These are phyloP conservation scores for Polytolypa hystricis DNA, from an alignment of 2,329 filamentous ascomycete species.

Conservation along the genomic window DNA sequence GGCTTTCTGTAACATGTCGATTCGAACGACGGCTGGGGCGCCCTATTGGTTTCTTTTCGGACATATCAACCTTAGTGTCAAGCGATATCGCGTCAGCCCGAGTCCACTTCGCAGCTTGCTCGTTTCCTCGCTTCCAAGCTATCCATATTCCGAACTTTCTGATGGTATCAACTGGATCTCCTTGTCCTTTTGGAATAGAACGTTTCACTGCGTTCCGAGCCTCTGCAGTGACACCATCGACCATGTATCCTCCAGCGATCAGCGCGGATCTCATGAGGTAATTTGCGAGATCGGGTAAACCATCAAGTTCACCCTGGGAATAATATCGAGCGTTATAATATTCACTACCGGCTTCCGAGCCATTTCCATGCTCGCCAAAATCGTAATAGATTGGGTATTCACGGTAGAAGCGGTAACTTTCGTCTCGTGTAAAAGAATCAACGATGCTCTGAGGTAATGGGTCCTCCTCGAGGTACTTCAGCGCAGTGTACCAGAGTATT, in stretches of 20 bases:
- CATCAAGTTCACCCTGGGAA: conserved; percentile 50
- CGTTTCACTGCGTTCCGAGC: conserved; percentile 48
- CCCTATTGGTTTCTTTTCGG: conserved; percentile 45
- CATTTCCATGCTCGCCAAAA: conserved; percentile 43
- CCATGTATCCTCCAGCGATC: conserved; percentile 46
- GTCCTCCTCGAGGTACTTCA: conserved; percentile 54
- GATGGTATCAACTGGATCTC: conserved; percentile 50
- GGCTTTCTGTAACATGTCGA: conserved; percentile 36
- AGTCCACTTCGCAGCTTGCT: conserved; percentile 51
- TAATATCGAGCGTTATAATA: conserved; percentile 52
- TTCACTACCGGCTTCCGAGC: conserved; percentile 40
- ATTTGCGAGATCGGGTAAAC: conserved; percentile 46
- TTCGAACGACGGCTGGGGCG: conserved; percentile 47
- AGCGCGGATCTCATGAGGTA: conserved; percentile 54
- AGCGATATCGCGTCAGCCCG: conserved; percentile 45
- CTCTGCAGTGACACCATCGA: conserved; percentile 50
- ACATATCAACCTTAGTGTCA: conserved; percentile 36
- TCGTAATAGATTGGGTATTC: conserved; percentile 48
- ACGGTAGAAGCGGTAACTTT: conserved; percentile 42
- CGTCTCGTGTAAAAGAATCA: conserved; percentile 44
- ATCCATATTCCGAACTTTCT: conserved; percentile 54
- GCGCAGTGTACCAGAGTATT: conserved; percentile 56
- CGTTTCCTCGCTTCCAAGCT: conserved; percentile 57
- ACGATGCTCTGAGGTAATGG: conserved; percentile 48
- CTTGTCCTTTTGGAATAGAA: conserved; percentile 52